A percentile compares a stretch with the other conserved stretches of the same genome.
Conservation (phyloP, 768 basidiomycete species). For the Pleurotus salmoneostramineus region DNA sequence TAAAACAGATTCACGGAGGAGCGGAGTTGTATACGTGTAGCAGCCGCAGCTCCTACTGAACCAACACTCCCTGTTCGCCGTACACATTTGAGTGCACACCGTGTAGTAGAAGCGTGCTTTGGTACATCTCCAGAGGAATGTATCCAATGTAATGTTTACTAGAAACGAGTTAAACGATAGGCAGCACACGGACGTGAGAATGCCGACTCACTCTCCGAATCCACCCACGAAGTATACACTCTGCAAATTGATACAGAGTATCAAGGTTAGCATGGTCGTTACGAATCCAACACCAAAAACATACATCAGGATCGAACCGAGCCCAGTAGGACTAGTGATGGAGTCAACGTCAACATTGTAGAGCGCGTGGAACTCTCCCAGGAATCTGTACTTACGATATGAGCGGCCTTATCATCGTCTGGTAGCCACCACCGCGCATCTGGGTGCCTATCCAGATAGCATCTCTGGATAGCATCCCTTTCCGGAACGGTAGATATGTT, state of each 20-base stretch:
- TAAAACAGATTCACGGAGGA: too few species aligned
- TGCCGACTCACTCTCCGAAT: slow-evolving; percentile 40
- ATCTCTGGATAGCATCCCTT: slow-evolving; percentile 27
- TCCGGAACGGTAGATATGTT: slow-evolving; percentile 25
- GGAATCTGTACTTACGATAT: slow-evolving; percentile 27
- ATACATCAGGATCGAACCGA: slow-evolving; percentile 48
- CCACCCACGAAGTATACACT: slow-evolving; percentile 51
- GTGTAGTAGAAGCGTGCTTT: slow-evolving; percentile 15
- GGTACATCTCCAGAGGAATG: slow-evolving; percentile 43
- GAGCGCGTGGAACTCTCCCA: neutral
- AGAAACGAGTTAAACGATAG: neutral
- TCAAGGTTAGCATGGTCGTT: neutral
- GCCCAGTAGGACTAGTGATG: slow-evolving; percentile 46
- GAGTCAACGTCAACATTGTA: neutral
- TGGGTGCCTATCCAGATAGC: slow-evolving; percentile 42
- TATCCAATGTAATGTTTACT: slow-evolving; percentile 49
- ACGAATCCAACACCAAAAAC: slow-evolving; percentile 12
- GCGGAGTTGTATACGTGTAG: too few species aligned
- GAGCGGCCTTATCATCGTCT: slow-evolving; percentile 37
- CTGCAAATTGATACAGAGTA: slow-evolving; percentile 22
- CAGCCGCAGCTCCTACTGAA: neutral
- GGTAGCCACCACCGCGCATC: slow-evolving; percentile 50
- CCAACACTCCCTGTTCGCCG: neutral
- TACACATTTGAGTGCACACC: neutral
- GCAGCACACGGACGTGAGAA: neutral